Evolutionary conservation across 2,329 filamentous ascomycete species (phyloP), one percentile per base, ranked within the genome.

Genomic region (Phyllosticta paracitricarpa): DNA sequence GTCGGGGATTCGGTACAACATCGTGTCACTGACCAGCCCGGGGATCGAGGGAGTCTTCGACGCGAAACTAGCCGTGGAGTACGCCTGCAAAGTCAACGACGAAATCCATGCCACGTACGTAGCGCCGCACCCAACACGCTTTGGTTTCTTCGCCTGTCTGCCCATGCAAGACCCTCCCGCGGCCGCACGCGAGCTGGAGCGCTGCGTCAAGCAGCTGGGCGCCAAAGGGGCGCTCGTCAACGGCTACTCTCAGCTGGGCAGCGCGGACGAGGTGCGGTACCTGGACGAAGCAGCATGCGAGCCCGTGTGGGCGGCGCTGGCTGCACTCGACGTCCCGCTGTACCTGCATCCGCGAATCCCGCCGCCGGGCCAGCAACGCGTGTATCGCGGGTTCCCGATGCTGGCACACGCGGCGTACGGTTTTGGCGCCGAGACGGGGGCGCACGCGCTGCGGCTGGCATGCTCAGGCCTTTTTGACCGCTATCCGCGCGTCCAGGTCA

Each of bases 271-370:
- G 76, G 74, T 87, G 68, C 87, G 86, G 73, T 88, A 87, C 72
- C 30, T 57, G 17, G 85, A 88, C 67, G 74, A 78, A 10, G 76
- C 80, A 0, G 79, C 82, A 63, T 88, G 81, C 77, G 82, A 85
- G 65, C 69, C 79, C 24, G 87, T 88, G 76, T 87, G 84, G 84
- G 68, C 76, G 9, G 80, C 79, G 0, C 77, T 80, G 6, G 77
- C 76, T 1, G 81, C 85, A 51, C 79, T 88, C 0, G 81, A 86
- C 62, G 83, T 86, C 0, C 84, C 84, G 0, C 77, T 88, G 57
- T 88, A 87, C 67, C 75, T 88, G 0, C 85, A 88, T 69, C 85
- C 84, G 0, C 76, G 81, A 56, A 79, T 81, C 64, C 82, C 84
- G 2, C 55, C 55, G 19, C 55, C 55, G 19, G 12, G 9, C 9